Evolutionary conservation across 306 rosid genomes (phyloP), one percentile per base, ranked within the genome.

Genomic region (Prinsepia uniflora): DNA sequence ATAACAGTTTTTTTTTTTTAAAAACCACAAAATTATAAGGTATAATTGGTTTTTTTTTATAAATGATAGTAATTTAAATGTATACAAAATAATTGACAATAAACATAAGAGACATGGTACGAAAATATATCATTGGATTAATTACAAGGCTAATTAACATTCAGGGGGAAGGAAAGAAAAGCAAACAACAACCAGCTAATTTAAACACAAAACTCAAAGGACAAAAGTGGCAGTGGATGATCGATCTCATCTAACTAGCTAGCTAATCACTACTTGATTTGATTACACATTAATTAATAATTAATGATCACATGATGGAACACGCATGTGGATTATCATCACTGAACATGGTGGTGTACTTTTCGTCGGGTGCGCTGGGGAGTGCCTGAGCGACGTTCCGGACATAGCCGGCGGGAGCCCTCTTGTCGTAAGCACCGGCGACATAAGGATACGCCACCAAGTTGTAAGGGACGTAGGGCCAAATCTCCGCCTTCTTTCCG

Each of bases 301-400:
- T 68, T 6, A 57, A 17, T 11, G n/a, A n/a, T 56, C 68, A 90
- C 98, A 93, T 93, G 60, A 88, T 76, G 13, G 88, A 81, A 54
- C 98, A 93, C 62, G 96, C 90, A 80, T 93, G 75, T 0, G 98
- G 97, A 65, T 93, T 93, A 64, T 93, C 98, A 71, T 93, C 97
- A 65, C 97, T 93, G 69, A 93, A 93, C 82, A 93, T 76, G 4
- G 85, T 5, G 10, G 79, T 52, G 76, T 83, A 65, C 50, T 87
- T 79, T 76, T 93, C 97, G 41, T 90, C 92, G 0, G 86, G 66
- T 2, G 88, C 93, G 63, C 84, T 80, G 1, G 86, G 88, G 62
- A 76, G 77, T 1, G 97, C 92, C 72, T 82, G 93, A 47, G 50
- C 82, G 2, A 80, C 78, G 52, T 82, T 90, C 72, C 78, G 88